Evolutionary conservation across 768 basidiomycete species (phyloP).

Genomic region (Lyophyllum atratum): DNA sequence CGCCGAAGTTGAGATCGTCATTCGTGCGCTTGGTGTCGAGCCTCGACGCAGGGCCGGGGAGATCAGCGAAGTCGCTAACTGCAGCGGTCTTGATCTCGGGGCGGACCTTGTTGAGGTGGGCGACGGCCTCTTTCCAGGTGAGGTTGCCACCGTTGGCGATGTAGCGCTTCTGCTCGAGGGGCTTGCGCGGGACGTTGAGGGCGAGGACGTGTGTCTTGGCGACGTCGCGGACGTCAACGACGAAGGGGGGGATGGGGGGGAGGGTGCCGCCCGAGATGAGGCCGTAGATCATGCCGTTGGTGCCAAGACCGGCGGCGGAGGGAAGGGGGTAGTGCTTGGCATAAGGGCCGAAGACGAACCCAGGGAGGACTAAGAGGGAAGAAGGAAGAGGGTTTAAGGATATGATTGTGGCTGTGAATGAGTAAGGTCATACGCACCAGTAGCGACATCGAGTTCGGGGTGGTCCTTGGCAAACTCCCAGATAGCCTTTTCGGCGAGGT

Average conservation of each 20-base stretch:
- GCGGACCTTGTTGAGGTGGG: constrained; percentile 23
- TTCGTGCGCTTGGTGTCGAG: constrained; percentile 27
- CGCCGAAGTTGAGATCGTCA: constrained; percentile 25
- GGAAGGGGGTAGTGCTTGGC: constrained; percentile 32
- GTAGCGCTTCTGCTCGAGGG: constrained; percentile 29
- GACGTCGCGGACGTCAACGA: constrained; percentile 39
- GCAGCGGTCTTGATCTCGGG: constrained; percentile 21
- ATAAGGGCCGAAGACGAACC: constrained; percentile 40
- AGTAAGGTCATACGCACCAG: constrained; percentile 28
- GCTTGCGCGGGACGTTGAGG: constrained; percentile 24
- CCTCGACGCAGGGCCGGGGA: constrained; percentile 24
- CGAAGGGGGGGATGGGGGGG: constrained; percentile 26
- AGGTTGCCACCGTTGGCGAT: constrained; percentile 27
- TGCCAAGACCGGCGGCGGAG: constrained; percentile 24
- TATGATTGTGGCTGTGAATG: neutral
- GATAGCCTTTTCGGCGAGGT: constrained; percentile 39
- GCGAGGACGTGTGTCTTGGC: constrained; percentile 35
- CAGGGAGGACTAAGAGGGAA: constrained; percentile 33
- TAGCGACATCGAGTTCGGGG: constrained; percentile 38
- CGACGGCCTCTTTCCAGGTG: constrained; percentile 32
- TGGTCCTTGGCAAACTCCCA: constrained; percentile 43
- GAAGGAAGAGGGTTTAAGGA: neutral
- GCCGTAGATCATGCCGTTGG: constrained; percentile 28
- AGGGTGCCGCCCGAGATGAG: constrained; percentile 28
- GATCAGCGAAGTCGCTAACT: constrained; percentile 12